These are phyloP conservation scores for Cetraspora pellucida DNA, from an alignment of 192 early-diverging fungal genomes.

Conservation along the genomic window DNA sequence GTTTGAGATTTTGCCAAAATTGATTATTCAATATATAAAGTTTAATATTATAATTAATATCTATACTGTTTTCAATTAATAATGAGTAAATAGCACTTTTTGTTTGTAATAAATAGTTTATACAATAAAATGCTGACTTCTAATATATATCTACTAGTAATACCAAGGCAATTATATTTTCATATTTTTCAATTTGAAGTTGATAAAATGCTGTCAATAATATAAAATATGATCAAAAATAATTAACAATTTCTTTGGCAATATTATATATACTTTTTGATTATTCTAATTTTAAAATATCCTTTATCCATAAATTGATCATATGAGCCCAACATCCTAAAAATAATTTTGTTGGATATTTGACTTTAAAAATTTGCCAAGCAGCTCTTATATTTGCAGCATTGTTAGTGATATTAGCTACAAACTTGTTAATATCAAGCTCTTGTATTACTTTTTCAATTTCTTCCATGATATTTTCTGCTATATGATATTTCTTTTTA, in stretches of 20 bases:
- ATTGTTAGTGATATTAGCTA: too few species aligned
- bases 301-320: too few species aligned
- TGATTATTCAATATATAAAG: neutral
- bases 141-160: neutral
- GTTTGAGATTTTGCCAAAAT: too few species aligned
- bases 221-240: too few species aligned
- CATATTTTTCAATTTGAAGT: neutral
- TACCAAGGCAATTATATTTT: neutral
- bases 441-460: too few species aligned
- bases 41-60: neutral
- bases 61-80: neutral
- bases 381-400: too few species aligned
- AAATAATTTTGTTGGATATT: neutral
- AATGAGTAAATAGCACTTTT: neutral
- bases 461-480: too few species aligned
- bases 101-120: neutral
- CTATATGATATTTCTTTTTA: neutral
- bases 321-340: neutral
- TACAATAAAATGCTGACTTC: neutral
- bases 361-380: neutral
- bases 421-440: too few species aligned
- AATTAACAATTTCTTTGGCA: too few species aligned
- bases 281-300: too few species aligned
- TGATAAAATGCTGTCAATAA: neutral
- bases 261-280: too few species aligned